Evolutionary conservation across 306 rosid genomes (phyloP).

Genomic region (Cyclanthera cordifolia): DNA sequence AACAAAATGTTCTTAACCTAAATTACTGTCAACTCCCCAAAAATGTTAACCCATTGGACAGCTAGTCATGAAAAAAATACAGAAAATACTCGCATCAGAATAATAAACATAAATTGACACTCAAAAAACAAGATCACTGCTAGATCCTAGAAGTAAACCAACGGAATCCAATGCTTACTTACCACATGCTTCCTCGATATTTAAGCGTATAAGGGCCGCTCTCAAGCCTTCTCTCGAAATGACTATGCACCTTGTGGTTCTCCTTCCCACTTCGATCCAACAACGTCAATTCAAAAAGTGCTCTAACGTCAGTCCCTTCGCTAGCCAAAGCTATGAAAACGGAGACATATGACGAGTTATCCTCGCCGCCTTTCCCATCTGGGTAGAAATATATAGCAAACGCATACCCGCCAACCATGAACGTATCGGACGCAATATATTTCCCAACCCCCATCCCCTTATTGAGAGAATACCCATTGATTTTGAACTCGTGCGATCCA

Average conservation of each 20-base stretch:
- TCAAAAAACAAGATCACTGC: background rate
- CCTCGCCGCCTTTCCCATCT: slow-evolving; percentile 13
- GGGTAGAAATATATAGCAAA: slow-evolving; percentile 13
- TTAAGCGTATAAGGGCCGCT: slow-evolving; percentile 16
- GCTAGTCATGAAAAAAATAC: background rate
- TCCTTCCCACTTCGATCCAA: slow-evolving; percentile 15
- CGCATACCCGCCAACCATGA: slow-evolving; percentile 12
- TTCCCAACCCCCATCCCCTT: slow-evolving; percentile 13
- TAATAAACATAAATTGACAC: background rate
- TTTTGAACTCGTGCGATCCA: slow-evolving; percentile 14
- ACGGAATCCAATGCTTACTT: background rate
- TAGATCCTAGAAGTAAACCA: background rate
- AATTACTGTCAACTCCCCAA: background rate
- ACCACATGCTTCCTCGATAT: slow-evolving; percentile 16
- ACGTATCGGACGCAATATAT: slow-evolving; percentile 12
- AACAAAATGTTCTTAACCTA: background rate
- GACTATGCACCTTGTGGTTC: slow-evolving; percentile 13
- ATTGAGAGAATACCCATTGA: slow-evolving; percentile 15
- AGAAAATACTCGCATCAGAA: background rate
- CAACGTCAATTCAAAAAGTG: slow-evolving; percentile 10
- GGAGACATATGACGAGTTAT: slow-evolving; percentile 11
- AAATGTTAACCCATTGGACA: background rate
- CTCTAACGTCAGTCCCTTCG: slow-evolving; percentile 13
- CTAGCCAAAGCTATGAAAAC: slow-evolving; percentile 15
- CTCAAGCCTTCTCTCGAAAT: slow-evolving; percentile 10